These are phyloP conservation scores for Aurifilum marmelostoma DNA, from an alignment of 2,329 filamentous ascomycete genomes.

Conservation along the genomic window DNA sequence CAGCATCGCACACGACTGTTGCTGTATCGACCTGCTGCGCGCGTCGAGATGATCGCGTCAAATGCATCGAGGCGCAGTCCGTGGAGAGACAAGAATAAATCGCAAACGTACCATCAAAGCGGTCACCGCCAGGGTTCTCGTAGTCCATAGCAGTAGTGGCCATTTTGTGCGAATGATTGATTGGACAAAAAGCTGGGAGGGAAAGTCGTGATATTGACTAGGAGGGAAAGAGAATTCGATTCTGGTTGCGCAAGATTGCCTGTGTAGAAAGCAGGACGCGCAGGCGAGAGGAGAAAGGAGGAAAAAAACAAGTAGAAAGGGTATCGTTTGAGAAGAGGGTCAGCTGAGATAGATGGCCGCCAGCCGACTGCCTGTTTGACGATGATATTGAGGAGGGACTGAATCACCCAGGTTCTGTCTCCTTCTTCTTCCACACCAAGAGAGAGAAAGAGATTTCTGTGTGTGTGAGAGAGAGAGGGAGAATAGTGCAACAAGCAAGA, in stretches of 20 bases:
- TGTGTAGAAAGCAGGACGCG: neutral
- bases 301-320: neutral
- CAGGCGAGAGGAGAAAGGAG: neutral
- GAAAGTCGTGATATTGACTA: neutral
- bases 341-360: neutral
- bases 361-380: neutral
- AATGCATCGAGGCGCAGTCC: neutral
- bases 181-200: neutral
- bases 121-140: slow-evolving; percentile 68
- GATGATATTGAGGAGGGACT: neutral
- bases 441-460: too few relatives aligned
- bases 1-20: slow-evolving; percentile 17
- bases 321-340: slow-evolving; percentile 5
- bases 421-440: neutral
- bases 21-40: neutral
- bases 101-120: slow-evolving; percentile 62
- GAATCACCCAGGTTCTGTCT: neutral
- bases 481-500: too few relatives aligned
- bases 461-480: neutral
- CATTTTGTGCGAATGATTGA: slow-evolving; percentile 46
- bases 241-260: neutral
- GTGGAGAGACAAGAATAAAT: slow-evolving; percentile 5
- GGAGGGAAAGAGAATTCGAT: neutral
- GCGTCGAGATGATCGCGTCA: neutral
- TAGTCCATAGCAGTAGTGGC: slow-evolving; percentile 72